These are phyloP conservation scores for Debaryomyces robertsiae DNA, from an alignment of 1,139 yeast species.

Conservation along the genomic window DNA sequence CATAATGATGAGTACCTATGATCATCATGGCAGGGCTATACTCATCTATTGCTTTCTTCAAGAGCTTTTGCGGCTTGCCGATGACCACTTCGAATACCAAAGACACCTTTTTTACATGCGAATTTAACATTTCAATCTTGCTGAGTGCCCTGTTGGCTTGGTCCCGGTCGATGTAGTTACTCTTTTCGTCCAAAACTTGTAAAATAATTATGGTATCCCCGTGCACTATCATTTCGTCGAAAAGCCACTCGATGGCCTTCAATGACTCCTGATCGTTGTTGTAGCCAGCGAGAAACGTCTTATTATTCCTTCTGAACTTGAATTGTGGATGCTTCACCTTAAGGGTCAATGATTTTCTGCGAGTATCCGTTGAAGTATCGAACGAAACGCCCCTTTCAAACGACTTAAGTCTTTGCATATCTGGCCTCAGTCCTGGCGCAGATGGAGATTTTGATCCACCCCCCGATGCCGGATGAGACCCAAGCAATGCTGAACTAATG, in stretches of 20 bases:
- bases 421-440: conserved; percentile 12
- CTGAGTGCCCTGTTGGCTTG: conserved; percentile 39
- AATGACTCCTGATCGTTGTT: conserved; percentile 59
- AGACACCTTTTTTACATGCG: conserved; percentile 49
- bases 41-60: conserved; percentile 58
- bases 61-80: conserved; percentile 60
- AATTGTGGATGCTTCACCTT: conserved; percentile 60
- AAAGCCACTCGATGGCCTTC: conserved; percentile 65
- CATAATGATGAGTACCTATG: conserved; percentile 58
- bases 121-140: conserved; percentile 50
- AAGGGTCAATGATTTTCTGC: conserved; percentile 51
- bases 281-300: conserved; percentile 65
- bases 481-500: conserved; percentile 4
- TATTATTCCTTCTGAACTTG: conserved; percentile 55
- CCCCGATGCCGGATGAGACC: conserved; percentile 13
- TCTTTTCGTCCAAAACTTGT: conserved; percentile 56
- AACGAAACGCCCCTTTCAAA: conserved; percentile 51
- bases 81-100: conserved; percentile 61
- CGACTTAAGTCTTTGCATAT: conserved; percentile 15
- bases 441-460: conserved; percentile 4
- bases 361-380: conserved; percentile 47
- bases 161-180: conserved; percentile 28
- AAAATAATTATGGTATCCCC: conserved; percentile 68
- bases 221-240: conserved; percentile 62
- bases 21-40: conserved; percentile 67